Evolutionary conservation across 2,329 filamentous ascomycete species (phyloP).

Genomic region (Colletotrichum lini): DNA sequence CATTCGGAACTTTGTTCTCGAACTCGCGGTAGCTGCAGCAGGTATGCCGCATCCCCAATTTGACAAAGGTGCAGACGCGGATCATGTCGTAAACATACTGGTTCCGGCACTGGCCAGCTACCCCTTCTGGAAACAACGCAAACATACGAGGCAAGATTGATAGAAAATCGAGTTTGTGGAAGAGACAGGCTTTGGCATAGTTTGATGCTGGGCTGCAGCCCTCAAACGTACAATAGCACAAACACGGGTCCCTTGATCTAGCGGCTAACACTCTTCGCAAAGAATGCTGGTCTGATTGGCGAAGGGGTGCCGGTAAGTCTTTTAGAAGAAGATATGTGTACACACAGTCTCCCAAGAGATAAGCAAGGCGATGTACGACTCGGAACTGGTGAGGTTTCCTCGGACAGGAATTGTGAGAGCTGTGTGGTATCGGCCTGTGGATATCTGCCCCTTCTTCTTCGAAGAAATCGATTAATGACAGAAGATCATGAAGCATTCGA

Average conservation of each 20-base stretch:
- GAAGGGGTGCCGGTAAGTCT: not conserved
- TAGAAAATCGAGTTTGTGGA: too few relatives aligned
- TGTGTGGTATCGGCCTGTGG: too few relatives aligned
- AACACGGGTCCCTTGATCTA: not conserved
- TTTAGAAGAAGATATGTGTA: too few relatives aligned
- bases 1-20: rapidly evolving
- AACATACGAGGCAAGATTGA: too few relatives aligned
- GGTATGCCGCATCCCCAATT: not conserved
- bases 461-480: too few relatives aligned
- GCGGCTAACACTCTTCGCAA: not conserved
- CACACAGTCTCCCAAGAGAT: not conserved
- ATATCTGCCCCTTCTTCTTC: too few relatives aligned
- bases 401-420: too few relatives aligned
- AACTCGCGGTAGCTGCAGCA: not conserved
- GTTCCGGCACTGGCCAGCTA: not conserved
- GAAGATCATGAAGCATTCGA: too few relatives aligned
- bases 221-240: not conserved
- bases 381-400: not conserved
- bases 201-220: not conserved
- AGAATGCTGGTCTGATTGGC: not conserved
- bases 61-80: not conserved
- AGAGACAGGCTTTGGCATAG: too few relatives aligned
- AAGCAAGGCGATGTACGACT: not conserved
- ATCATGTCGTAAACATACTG: not conserved
- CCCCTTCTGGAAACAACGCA: too few relatives aligned